phyloP scores from a whole-genome alignment of 2,329 filamentous ascomycete species.

The Colletotrichum eleusines region DNA sequence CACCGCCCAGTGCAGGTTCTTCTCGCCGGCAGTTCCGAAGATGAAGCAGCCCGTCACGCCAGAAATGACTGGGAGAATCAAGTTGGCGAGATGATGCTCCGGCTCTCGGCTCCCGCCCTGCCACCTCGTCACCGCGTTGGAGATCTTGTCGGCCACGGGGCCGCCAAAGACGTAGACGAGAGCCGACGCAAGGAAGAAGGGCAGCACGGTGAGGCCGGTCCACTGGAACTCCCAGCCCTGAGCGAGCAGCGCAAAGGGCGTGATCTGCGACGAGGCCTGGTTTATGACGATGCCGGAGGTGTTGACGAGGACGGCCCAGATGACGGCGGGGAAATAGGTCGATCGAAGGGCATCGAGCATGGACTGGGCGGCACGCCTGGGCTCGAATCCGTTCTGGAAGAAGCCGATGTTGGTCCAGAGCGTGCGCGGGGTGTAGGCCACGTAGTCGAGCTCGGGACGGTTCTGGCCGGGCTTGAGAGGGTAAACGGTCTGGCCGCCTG shows the following conservation, averaged over 20 bases:
- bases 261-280: conserved; percentile 47
- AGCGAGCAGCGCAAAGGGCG: conserved; percentile 30
- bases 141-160: conserved; percentile 47
- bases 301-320: conserved; percentile 50
- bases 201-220: conserved; percentile 47
- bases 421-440: conserved; percentile 46
- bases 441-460: conserved; percentile 48
- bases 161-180: conserved; percentile 47
- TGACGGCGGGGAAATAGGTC: conserved; percentile 50
- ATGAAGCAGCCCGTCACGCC: conserved; percentile 49
- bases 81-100: conserved; percentile 50
- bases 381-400: conserved; percentile 49
- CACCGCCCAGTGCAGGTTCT: conserved; percentile 46
- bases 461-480: conserved; percentile 46
- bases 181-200: conserved; percentile 43
- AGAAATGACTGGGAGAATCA: conserved; percentile 48
- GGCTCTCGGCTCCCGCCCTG: conserved; percentile 48
- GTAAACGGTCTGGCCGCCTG: conserved; percentile 40
- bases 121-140: conserved; percentile 48
- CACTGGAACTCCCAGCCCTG: conserved; percentile 48
- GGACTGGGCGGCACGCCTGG: conserved; percentile 42
- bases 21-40: conserved; percentile 48
- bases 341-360: conserved; percentile 50
- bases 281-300: conserved; percentile 48
- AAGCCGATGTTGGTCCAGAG: conserved; percentile 50